Conservation (phyloP, 1,284 basidiomycete species). For the Cryptococcus sp. region DNA sequence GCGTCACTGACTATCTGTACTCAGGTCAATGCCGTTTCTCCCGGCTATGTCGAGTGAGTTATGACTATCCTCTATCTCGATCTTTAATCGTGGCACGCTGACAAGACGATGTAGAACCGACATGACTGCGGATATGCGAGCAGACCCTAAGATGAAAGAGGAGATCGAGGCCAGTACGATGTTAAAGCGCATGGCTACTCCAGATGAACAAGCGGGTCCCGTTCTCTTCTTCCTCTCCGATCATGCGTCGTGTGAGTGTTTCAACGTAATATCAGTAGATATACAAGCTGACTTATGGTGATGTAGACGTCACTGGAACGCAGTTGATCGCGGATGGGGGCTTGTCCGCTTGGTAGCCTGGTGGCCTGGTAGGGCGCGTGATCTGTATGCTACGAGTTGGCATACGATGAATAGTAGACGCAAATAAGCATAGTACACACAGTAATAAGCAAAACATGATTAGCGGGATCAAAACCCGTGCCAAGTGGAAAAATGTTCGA, state of each 20-base stretch:
- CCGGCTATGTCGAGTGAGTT: slow-evolving; percentile 34
- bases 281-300: neutral
- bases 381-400: too few relatives aligned
- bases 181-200: slow-evolving; percentile 23
- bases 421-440: too few relatives aligned
- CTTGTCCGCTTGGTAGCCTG: slow-evolving; percentile 25
- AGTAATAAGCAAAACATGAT: too few relatives aligned
- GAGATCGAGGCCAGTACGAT: slow-evolving; percentile 17
- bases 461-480: too few relatives aligned
- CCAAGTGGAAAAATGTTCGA: too few relatives aligned
- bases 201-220: slow-evolving; percentile 37
- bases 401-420: too few relatives aligned
- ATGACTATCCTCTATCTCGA: neutral
- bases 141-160: slow-evolving; percentile 22
- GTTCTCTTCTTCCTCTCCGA: slow-evolving; percentile 37
- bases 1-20: neutral
- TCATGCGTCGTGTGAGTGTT: slow-evolving; percentile 32
- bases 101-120: slow-evolving; percentile 24
- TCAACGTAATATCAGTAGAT: neutral
- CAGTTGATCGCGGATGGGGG: slow-evolving; percentile 38
- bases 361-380: too few relatives aligned
- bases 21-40: slow-evolving; percentile 29
- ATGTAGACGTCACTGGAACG: slow-evolving; percentile 34
- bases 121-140: slow-evolving; percentile 31
- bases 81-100: neutral